Evolutionary conservation across 805 yeast species (phyloP), one percentile per base, ranked within the genome.

Genomic region (Kodamaea sagamina): DNA sequence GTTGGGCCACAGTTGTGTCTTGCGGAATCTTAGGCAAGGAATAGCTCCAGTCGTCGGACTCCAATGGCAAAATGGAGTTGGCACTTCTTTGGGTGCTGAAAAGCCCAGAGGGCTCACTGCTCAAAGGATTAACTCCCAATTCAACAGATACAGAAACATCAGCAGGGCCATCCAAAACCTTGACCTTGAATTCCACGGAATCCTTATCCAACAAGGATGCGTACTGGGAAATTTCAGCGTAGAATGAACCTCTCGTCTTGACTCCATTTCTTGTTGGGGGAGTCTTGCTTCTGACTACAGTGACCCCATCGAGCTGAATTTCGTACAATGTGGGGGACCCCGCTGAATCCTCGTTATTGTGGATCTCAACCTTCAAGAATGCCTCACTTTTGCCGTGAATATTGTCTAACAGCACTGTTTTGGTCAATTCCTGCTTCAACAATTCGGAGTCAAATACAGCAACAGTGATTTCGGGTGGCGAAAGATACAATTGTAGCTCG

Each of bases 211-310:
- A 58, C 28, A 61, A 49, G 12, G 55, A 43, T 22, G 57, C 44
- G 45, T 45, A 54, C 17, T 59, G 59, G 15, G 67, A 51, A 25
- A 62, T 42, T 39, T 61, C 59, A 37, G 58, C 54, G 41, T 48
- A 37, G 13, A 56, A 52, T 19, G 59, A 29, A 3, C 21, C 34
- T 12, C 29, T 26, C 2, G 36, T 39, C 15, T 39, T 31, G 4
- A 29, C 9, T 29, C 19, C 11, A n/a, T 29, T 18, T 9, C 28
- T 22, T 11, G 17, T 31, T 11, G 41, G 41, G 7, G 67, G 67
- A 21, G 61, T 51, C 13, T 62, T 52, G 22, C 62, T 53, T 51
- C 67, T 54, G 61, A 65, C 56, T 18, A 62, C 47, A 17, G 63
- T 58, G 26, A 27, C 44, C 9, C 49, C 59, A 29, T 46, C 63